These are phyloP conservation scores for Kazachstania kunashirensis DNA, from an alignment of 805 yeast species.

Conservation along the genomic window DNA sequence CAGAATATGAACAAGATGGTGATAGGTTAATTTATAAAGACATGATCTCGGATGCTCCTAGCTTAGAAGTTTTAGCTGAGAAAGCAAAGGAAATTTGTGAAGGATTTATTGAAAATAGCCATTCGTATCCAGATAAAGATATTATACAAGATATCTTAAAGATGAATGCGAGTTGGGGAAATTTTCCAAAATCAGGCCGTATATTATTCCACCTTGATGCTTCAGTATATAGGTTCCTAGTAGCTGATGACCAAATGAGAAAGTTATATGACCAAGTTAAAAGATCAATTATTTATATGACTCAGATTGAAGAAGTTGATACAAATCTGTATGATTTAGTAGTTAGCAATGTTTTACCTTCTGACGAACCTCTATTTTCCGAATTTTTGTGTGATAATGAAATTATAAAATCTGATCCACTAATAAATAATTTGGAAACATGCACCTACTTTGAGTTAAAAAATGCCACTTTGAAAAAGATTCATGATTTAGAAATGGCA, in stretches of 20 bases:
- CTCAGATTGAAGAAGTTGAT: constrained; percentile 67
- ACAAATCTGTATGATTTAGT: constrained; percentile 49
- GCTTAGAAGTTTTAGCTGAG: constrained; percentile 19
- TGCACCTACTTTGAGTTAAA: constrained; percentile 66
- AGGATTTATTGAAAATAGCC: constrained; percentile 35
- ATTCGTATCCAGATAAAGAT: constrained; percentile 43
- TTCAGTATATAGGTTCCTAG: constrained; percentile 35
- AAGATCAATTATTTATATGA: constrained; percentile 69
- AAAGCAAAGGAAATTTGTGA: constrained; percentile 35
- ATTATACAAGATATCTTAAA: constrained; percentile 38
- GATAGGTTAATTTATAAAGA: constrained; percentile 25
- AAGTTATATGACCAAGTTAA: constrained; percentile 67
- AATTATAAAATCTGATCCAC: constrained; percentile 30
- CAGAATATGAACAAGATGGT: constrained; percentile 23
- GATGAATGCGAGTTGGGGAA: constrained; percentile 32
- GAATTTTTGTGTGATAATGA: constrained; percentile 40
- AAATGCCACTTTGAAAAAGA: constrained; percentile 59
- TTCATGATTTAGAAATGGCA: constrained; percentile 62
- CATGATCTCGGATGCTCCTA: constrained; percentile 21
- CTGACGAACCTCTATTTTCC: constrained; percentile 59
- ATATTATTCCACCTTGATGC: constrained; percentile 48
- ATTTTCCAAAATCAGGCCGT: constrained; percentile 30
- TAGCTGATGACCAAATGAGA: constrained; percentile 47
- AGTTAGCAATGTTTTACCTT: constrained; percentile 27
- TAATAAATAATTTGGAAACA: constrained; percentile 36